Conservation (phyloP, 228 moss, liverwort and hornwort genomes). For the Sphagnum fallax region DNA sequence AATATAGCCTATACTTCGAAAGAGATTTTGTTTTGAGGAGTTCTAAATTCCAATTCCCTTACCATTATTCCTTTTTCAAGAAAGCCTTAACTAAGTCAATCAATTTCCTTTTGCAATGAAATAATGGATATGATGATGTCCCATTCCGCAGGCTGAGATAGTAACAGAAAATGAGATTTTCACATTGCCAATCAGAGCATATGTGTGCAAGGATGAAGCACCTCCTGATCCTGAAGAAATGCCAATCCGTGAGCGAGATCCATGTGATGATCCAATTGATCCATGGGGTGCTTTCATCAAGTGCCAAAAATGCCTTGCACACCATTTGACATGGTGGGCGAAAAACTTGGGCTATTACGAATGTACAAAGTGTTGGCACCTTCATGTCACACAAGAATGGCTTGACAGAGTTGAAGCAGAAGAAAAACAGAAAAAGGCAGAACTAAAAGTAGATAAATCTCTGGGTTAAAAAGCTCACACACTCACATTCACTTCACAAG, state of each 20-base stretch:
- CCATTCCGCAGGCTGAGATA: constrained; percentile 17
- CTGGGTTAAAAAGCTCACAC: too few relatives aligned
- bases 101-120: too few relatives aligned
- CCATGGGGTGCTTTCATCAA: constrained; percentile 29
- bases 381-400: constrained; percentile 35
- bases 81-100: too few relatives aligned
- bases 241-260: constrained; percentile 8
- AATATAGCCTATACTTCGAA: neutral
- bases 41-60: too few relatives aligned
- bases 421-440: constrained; percentile 1
- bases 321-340: constrained; percentile 44
- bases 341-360: constrained; percentile 31
- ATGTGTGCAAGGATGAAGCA: constrained; percentile 6
- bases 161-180: constrained; percentile 14
- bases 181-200: constrained; percentile 16
- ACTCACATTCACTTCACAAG: neutral
- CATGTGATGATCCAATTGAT: constrained; percentile 29
- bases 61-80: too few relatives aligned
- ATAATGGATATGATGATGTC: neutral
- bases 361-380: constrained; percentile 38
- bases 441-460: too few relatives aligned
- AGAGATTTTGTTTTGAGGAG: too few relatives aligned
- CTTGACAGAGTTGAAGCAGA: constrained; percentile 2
- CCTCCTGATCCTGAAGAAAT: neutral
- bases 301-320: constrained; percentile 14